Evolutionary conservation across 2,329 filamentous ascomycete genomes (phyloP), one percentile per base, ranked within the genome.

Genomic region (Clonostachys byssicola): DNA sequence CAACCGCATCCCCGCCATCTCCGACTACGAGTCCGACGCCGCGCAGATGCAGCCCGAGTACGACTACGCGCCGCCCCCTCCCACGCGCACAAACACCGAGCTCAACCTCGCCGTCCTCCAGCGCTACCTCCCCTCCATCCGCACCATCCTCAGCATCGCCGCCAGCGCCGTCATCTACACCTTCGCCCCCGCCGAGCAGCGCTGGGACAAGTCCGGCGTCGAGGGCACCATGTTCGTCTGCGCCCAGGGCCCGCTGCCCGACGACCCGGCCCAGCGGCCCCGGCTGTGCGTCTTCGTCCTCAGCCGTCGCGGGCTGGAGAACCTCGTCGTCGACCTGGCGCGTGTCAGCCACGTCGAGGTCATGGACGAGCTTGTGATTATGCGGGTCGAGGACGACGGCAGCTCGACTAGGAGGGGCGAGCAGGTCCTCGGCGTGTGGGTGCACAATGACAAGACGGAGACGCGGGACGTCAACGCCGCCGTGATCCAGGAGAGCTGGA

Each of bases 221-320:
- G 92, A 96, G 67, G 94, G 94, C 38, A 88, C 89, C 12, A 73
- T 97, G 53, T 99, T 97, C 64, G 81, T 97, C 46, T 95, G 89
- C 72, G 78, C 87, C 53, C 76, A 81, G 60, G 64, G 68, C 54
- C 75, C 68, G 52, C 51, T 72, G 56, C 56, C 62, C 4, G 61
- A 64, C 4, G 65, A 63, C 30, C 51, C 55, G 42, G 56, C 39
- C 17, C 60, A 70, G 43, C 54, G 56, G 10, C 63, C 71, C 35
- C 61, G 71, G 14, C 71, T 73, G 18, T 82, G 82, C 67, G 78
- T 89, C 14, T 87, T 91, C 56, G 74, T 92, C 7, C 73, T 92
- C 51, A 92, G 89, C 66, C 77, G 88, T 41, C 78, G 83, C 39
- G 82, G 83, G 0, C 68, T 90, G 44, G 78, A 86, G 45, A 92